A percentile compares a stretch with the other conserved stretches of the same genome.
Evolutionary conservation across 75 land plant genomes (phyloP).

Genomic region (Cupressus sempervirens): DNA sequence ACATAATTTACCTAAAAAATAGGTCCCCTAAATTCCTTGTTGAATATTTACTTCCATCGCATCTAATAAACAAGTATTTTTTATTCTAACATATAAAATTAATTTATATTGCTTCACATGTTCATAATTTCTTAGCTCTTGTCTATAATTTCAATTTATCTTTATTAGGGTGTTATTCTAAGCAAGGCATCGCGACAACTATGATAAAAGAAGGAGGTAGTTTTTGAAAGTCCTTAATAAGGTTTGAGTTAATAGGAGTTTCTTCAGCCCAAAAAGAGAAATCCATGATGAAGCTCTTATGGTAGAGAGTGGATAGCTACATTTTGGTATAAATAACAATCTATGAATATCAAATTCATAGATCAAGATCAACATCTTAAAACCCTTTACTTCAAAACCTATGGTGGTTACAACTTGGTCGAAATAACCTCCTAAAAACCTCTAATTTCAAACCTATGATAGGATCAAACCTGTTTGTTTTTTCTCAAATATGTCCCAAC

Average conservation of each 20-base stretch:
- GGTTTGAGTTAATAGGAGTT: neutral
- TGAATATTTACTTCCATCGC: no score
- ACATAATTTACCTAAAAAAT: no score
- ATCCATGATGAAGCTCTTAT: neutral
- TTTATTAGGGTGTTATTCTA: neutral
- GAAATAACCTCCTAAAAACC: neutral
- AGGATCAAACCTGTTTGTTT: no score
- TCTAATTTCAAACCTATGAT: no score
- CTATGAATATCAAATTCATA: neutral
- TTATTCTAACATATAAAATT: no score
- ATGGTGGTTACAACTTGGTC: neutral
- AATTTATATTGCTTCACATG: neutral
- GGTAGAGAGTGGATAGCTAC: neutral
- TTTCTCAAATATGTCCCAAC: neutral
- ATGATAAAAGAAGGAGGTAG: neutral
- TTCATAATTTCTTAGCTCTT: neutral
- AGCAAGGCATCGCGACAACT: neutral
- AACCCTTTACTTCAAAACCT: neutral
- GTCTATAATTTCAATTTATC: no score
- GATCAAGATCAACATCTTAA: neutral
- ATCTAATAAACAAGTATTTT: no score
- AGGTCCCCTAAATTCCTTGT: no score
- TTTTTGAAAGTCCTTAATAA: neutral
- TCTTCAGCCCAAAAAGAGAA: neutral
- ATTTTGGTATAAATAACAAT: neutral